Evolutionary conservation across 2,329 filamentous ascomycete species (phyloP).

Genomic region (Teratosphaeria viscida): DNA sequence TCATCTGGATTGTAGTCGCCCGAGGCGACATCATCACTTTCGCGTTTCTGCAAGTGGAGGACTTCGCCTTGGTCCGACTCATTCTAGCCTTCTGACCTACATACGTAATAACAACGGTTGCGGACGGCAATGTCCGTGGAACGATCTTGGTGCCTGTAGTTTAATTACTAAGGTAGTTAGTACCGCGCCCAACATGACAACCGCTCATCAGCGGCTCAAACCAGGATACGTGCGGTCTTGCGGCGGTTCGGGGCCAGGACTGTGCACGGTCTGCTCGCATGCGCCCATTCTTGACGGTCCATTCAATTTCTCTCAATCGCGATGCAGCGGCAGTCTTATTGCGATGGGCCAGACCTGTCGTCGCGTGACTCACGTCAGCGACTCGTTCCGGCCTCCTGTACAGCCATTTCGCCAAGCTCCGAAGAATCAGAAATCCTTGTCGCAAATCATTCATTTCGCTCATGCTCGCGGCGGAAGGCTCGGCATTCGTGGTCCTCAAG

Average conservation of each 20-base stretch:
- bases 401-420: background rate
- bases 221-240: background rate
- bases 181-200: background rate
- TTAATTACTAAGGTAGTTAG: background rate
- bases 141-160: background rate
- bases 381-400: background rate
- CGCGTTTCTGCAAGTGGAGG: too few species aligned
- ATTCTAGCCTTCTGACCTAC: too few species aligned
- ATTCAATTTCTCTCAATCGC: background rate
- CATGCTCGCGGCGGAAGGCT: background rate
- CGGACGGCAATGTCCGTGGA: background rate
- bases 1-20: too few species aligned
- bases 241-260: background rate
- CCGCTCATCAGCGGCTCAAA: background rate
- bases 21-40: too few species aligned
- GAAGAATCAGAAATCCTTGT: background rate
- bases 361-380: background rate
- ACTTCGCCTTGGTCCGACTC: too few species aligned
- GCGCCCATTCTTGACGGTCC: background rate
- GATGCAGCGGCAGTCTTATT: background rate
- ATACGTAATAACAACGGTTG: background rate
- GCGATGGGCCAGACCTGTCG: background rate
- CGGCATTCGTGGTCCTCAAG: background rate
- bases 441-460: background rate
- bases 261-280: background rate